These are phyloP conservation scores for Monosporascus sp. DNA, from an alignment of 2,329 filamentous ascomycete species.

Conservation along the genomic window DNA sequence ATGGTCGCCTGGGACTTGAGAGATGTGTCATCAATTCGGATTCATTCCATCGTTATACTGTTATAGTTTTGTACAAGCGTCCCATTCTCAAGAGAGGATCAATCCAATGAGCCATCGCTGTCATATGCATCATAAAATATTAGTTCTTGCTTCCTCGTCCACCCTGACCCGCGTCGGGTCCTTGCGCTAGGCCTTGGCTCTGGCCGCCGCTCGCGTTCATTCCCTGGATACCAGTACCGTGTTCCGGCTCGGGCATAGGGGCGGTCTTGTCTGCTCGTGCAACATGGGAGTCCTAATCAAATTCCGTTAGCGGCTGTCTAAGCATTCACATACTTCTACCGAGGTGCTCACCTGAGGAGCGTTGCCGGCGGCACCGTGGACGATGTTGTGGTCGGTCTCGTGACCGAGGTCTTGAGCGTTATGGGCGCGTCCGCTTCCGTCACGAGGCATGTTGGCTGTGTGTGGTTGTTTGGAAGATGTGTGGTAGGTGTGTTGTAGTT, in stretches of 20 bases:
- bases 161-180: conserved; percentile 36
- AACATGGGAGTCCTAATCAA: conserved; percentile 27
- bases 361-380: conserved; percentile 35
- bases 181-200: conserved; percentile 36
- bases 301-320: not conserved
- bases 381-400: conserved; percentile 34
- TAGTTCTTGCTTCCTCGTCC: conserved; percentile 6
- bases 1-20: no score
- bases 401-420: conserved; percentile 31
- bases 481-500: not conserved
- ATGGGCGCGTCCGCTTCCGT: conserved; percentile 42
- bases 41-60: no score
- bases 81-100: not conserved
- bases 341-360: conserved; percentile 28
- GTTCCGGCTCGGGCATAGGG: conserved; percentile 39
- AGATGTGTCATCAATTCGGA: no score
- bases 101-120: no score
- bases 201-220: conserved; percentile 37
- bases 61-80: not conserved
- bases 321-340: no score
- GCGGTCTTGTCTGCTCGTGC: conserved; percentile 45
- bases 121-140: no score
- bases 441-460: conserved; percentile 40
- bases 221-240: conserved; percentile 36
- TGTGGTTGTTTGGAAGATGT: conserved; percentile 1